Conservation (phyloP, 108 stramenopile genomes). For the Cyclotella kingstonii region DNA sequence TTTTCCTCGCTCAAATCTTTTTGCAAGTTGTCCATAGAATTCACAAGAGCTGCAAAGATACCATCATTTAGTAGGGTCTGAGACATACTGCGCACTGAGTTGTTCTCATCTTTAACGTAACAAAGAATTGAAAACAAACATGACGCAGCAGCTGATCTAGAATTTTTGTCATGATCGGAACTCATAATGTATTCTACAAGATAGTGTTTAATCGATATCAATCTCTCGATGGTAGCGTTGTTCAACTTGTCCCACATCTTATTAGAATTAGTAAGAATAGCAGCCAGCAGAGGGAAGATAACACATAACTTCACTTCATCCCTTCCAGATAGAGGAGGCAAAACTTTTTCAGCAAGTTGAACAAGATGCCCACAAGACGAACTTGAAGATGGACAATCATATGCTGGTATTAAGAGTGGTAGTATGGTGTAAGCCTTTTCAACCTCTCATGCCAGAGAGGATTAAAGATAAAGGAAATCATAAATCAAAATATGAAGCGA, state of each 20-base stretch:
- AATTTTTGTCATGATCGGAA: conserved; percentile 31
- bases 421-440: conserved; percentile 30
- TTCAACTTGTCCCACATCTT: conserved; percentile 10
- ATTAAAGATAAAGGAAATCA: neutral
- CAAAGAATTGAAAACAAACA: conserved; percentile 51
- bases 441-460: conserved; percentile 9
- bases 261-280: conserved; percentile 30
- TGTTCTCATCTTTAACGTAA: conserved; percentile 7
- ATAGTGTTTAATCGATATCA: conserved; percentile 26
- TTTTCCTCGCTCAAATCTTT: conserved; percentile 7
- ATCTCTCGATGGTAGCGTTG: conserved; percentile 1
- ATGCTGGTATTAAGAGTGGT: conserved; percentile 40
- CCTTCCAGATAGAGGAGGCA: conserved; percentile 65
- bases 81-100: neutral
- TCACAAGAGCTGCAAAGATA: conserved; percentile 15
- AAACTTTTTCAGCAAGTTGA: conserved; percentile 33
- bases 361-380: conserved; percentile 21
- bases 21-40: conserved; percentile 6
- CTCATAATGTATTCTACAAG: conserved; percentile 37
- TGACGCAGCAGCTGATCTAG: conserved; percentile 57
- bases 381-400: conserved; percentile 20
- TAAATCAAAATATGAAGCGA: neutral
- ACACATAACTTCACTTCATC: conserved; percentile 55
- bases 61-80: conserved; percentile 10
- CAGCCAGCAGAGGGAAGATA: conserved; percentile 58